These are phyloP conservation scores for Thielaviopsis punctulata DNA, from an alignment of 2,329 filamentous ascomycete genomes.

Conservation along the genomic window DNA sequence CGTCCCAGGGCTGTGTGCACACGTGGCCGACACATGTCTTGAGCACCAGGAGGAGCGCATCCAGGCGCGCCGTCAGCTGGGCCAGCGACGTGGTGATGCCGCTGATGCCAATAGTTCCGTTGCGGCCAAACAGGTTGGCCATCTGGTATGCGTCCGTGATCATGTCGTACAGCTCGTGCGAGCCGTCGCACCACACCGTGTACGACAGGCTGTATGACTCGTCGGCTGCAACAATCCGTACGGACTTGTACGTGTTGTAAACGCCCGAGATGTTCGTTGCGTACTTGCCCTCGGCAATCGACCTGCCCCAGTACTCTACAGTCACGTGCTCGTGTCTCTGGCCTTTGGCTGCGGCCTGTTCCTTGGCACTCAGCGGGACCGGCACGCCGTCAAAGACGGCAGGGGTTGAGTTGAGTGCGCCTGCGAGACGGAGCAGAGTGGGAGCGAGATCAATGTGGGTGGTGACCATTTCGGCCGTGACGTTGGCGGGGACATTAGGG, in stretches of 20 bases:
- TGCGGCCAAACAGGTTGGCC: slow-evolving; percentile 15
- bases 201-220: slow-evolving; percentile 35
- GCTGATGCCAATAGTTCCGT: slow-evolving; percentile 3
- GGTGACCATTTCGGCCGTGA: slow-evolving; percentile 23
- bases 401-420: slow-evolving; percentile 17
- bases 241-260: slow-evolving; percentile 37
- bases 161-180: slow-evolving; percentile 33
- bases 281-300: slow-evolving; percentile 17
- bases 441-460: slow-evolving; percentile 38
- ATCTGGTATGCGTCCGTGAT: slow-evolving; percentile 35
- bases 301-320: slow-evolving; percentile 35
- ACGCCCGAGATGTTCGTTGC: slow-evolving; percentile 6
- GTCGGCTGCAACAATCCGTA: slow-evolving; percentile 26
- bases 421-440: slow-evolving; percentile 29
- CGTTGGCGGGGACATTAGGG: slow-evolving; percentile 25
- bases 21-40: slow-evolving; percentile 39
- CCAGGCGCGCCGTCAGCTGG: slow-evolving; percentile 33
- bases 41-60: slow-evolving; percentile 39
- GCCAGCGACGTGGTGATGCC: slow-evolving; percentile 21
- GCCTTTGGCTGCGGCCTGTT: slow-evolving; percentile 12
- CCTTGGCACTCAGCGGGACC: slow-evolving; percentile 22
- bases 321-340: slow-evolving; percentile 30
- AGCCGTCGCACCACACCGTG: slow-evolving; percentile 36
- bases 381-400: slow-evolving; percentile 34
- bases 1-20: slow-evolving; percentile 37